These are phyloP conservation scores for Cerrena zonata DNA, from an alignment of 1,284 basidiomycete genomes.

Conservation along the genomic window DNA sequence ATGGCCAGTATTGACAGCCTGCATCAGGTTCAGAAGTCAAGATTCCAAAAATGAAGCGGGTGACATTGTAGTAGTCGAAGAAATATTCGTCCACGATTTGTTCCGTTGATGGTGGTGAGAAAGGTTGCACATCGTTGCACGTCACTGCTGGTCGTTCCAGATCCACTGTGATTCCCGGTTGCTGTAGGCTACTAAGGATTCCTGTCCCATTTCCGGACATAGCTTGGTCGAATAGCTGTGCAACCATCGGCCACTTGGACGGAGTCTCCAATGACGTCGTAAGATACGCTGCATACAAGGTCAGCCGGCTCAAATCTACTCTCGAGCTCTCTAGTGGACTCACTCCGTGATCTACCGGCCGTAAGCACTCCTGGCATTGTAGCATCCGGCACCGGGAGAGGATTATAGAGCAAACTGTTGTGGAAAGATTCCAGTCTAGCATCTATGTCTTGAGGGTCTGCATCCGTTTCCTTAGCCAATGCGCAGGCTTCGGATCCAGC, in stretches of 20 bases:
- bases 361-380: constrained; percentile 30
- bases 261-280: constrained; percentile 15
- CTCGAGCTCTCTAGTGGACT: too few species aligned
- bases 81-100: constrained; percentile 21
- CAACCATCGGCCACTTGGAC: constrained; percentile 16
- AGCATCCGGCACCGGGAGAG: constrained; percentile 25
- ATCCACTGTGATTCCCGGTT: constrained; percentile 5
- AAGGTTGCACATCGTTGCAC: constrained; percentile 23
- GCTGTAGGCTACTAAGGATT: constrained; percentile 13
- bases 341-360: constrained; percentile 29
- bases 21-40: constrained; percentile 20
- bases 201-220: constrained; percentile 22
- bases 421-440: constrained; percentile 1
- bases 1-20: constrained; percentile 23
- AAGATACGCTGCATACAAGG: constrained; percentile 16
- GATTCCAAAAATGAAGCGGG: constrained; percentile 17
- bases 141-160: constrained; percentile 22
- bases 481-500: neutral
- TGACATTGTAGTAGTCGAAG: constrained; percentile 15
- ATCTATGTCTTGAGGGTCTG: neutral
- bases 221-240: constrained; percentile 16
- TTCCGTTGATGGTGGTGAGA: constrained; percentile 15
- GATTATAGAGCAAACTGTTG: constrained; percentile 1
- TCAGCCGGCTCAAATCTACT: too few species aligned
- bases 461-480: neutral